Conservation (phyloP, 2,329 filamentous ascomycete species). For the Pyricularia grisea region DNA sequence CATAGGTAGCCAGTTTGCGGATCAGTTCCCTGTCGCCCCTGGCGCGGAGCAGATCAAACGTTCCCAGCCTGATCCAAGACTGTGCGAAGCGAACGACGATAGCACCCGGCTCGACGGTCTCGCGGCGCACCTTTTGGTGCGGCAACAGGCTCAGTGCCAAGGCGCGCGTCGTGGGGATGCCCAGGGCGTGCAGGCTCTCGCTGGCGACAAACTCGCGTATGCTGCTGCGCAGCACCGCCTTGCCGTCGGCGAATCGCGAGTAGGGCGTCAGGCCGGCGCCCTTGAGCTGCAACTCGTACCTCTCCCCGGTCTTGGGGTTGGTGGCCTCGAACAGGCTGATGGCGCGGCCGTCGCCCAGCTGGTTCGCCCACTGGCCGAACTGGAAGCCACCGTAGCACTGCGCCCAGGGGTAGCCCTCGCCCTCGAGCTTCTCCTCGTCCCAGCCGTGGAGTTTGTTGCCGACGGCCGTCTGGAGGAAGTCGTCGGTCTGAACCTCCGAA, state of each 20-base stretch:
- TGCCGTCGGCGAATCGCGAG: slow-evolving; percentile 91
- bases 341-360: slow-evolving; percentile 87
- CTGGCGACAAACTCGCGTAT: slow-evolving; percentile 92
- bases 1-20: slow-evolving; percentile 67
- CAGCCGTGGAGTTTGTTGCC: slow-evolving; percentile 79
- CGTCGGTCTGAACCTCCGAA: slow-evolving; percentile 58
- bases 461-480: slow-evolving; percentile 68
- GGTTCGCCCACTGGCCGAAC: slow-evolving; percentile 86
- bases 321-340: slow-evolving; percentile 90
- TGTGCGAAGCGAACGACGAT: slow-evolving; percentile 90
- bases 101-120: slow-evolving; percentile 78
- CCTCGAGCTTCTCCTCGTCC: slow-evolving; percentile 42
- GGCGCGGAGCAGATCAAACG: slow-evolving; percentile 82
- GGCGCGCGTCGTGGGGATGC: slow-evolving; percentile 79
- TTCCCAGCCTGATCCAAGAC: slow-evolving; percentile 88
- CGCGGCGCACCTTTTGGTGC: slow-evolving; percentile 62
- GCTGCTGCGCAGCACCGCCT: slow-evolving; percentile 83
- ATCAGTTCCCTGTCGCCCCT: slow-evolving; percentile 70
- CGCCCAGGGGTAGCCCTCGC: slow-evolving; percentile 80
- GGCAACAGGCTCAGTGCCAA: slow-evolving; percentile 73
- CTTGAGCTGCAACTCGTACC: slow-evolving; percentile 91
- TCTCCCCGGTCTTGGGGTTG: slow-evolving; percentile 58
- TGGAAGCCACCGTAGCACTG: slow-evolving; percentile 89
- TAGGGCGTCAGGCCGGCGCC: slow-evolving; percentile 91
- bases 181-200: slow-evolving; percentile 76